Evolutionary conservation across 2,329 filamentous ascomycete species (phyloP).

Genomic region (Colletotrichum sp.): DNA sequence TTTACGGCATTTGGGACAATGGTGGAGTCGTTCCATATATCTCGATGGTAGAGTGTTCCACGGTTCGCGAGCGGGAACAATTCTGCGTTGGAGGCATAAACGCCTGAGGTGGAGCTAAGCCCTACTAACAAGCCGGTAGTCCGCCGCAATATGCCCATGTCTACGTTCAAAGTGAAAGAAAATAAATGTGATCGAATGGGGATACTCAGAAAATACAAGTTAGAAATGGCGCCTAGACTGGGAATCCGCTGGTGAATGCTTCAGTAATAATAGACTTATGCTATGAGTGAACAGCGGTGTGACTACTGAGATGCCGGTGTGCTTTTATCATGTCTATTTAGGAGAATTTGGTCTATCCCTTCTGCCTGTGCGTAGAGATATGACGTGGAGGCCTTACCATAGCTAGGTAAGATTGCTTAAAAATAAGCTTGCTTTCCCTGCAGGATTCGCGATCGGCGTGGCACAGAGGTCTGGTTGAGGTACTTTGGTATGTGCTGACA

Average conservation of each 20-base stretch:
- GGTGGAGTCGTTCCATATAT: background rate
- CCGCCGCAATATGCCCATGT: background rate
- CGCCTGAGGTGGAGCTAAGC: background rate
- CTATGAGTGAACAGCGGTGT: background rate
- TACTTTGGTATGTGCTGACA: background rate
- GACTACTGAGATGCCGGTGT: background rate
- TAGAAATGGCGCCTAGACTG: accelerated
- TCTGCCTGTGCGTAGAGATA: background rate
- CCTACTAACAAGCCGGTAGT: background rate
- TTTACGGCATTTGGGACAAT: background rate
- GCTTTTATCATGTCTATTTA: background rate
- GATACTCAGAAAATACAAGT: background rate
- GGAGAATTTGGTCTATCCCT: background rate
- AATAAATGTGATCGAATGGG: background rate
- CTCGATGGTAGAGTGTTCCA: background rate
- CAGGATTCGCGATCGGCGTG: background rate
- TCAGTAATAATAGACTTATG: background rate
- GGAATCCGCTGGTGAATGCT: background rate
- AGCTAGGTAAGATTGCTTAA: background rate
- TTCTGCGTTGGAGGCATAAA: background rate
- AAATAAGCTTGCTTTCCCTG: background rate
- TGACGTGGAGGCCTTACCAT: background rate
- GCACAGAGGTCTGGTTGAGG: background rate
- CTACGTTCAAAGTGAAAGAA: background rate
- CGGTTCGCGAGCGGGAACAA: background rate